Conservation (phyloP, 306 rosid genomes). For the Adenanthera pavonina region DNA sequence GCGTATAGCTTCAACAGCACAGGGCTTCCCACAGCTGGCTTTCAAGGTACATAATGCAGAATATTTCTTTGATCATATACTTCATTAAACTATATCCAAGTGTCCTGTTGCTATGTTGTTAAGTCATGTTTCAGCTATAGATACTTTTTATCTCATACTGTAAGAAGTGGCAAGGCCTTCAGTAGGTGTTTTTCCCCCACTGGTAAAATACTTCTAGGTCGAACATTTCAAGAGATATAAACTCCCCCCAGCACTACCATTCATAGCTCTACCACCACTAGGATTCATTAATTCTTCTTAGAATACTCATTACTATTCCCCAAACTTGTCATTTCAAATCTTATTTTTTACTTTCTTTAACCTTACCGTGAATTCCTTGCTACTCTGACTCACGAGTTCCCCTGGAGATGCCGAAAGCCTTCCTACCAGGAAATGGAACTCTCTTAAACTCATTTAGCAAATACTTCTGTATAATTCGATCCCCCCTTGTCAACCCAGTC, state of each 20-base stretch:
- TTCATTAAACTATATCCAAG: slow-evolving; percentile 11
- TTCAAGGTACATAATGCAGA: slow-evolving; percentile 57
- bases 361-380: neutral
- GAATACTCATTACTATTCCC: neutral
- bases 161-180: neutral
- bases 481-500: slow-evolving; percentile 64
- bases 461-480: slow-evolving; percentile 62
- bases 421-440: slow-evolving; percentile 33
- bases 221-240: neutral
- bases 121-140: neutral
- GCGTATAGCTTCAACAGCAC: slow-evolving; percentile 70
- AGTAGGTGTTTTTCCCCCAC: neutral
- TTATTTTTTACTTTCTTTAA: neutral
- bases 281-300: neutral
- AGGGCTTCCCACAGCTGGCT: slow-evolving; percentile 55
- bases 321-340: neutral
- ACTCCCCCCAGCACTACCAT: neutral
- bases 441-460: slow-evolving; percentile 61
- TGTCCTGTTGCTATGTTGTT: neutral
- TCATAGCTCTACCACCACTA: neutral
- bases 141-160: neutral
- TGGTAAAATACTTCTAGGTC: neutral
- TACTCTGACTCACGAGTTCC: neutral
- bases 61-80: slow-evolving; percentile 6
- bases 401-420: neutral